Evolutionary conservation across 169 alveolate genomes (phyloP).

Genomic region (Perkinsus marinus): DNA sequence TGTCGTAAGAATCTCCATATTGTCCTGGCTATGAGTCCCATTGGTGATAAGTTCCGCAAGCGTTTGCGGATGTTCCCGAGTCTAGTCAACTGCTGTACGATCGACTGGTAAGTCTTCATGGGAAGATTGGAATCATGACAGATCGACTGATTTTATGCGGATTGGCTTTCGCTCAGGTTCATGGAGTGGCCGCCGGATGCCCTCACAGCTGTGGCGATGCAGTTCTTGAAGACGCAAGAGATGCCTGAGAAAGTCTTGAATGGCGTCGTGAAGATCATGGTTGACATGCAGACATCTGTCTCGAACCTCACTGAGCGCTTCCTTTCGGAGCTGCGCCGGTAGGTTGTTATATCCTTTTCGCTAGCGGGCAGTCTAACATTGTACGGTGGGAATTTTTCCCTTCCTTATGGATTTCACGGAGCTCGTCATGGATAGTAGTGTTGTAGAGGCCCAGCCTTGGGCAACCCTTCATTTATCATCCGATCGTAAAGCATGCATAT

Average conservation of each 20-base stretch:
- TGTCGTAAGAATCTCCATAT: conserved; percentile 84
- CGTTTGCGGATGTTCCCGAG: conserved; percentile 91
- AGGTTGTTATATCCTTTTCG: neutral
- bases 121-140: conserved; percentile 41
- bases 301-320: conserved; percentile 52
- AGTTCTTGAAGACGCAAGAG: conserved; percentile 53
- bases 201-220: conserved; percentile 74
- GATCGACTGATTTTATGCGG: no score
- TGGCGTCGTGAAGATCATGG: conserved; percentile 68
- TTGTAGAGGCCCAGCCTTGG: no score
- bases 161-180: neutral
- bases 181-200: conserved; percentile 89
- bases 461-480: no score
- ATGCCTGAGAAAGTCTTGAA: conserved; percentile 19
- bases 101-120: conserved; percentile 80
- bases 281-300: conserved; percentile 71
- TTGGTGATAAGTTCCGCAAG: conserved; percentile 83
- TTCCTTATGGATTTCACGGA: neutral
- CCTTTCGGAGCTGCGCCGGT: conserved; percentile 62
- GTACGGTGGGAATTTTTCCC: no score
- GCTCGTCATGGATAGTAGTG: no score
- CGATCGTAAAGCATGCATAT: no score
- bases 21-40: conserved; percentile 85
- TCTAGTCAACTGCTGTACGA: conserved; percentile 82
- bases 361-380: no score